Percentiles rank a stretch among this genome's conserved stretches.
These are phyloP conservation scores for Rutidosis leptorrhynchoides DNA, from an alignment of 129 eudicot species.

Conservation along the genomic window DNA sequence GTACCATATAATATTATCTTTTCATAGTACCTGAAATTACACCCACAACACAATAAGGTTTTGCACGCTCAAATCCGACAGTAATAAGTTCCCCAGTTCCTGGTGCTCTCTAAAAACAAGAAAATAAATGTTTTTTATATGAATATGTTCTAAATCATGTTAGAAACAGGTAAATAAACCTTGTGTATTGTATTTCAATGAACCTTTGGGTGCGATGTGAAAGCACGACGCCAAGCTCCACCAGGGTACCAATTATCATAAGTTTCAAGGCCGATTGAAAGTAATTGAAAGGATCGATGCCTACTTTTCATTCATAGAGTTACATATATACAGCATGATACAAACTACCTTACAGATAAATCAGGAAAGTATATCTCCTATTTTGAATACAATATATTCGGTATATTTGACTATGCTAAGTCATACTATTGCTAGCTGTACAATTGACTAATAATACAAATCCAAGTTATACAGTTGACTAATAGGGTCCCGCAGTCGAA, in stretches of 20 bases:
- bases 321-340: too few relatives aligned
- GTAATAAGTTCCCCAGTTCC: conserved; percentile 32
- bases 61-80: conserved; percentile 21
- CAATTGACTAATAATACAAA: too few relatives aligned
- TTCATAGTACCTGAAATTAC: conserved; percentile 31
- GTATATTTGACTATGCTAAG: too few relatives aligned
- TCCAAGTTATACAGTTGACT: too few relatives aligned
- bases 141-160: neutral
- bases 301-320: too few relatives aligned
- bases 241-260: conserved; percentile 24
- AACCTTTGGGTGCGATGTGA: conserved; percentile 41
- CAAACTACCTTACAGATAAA: too few relatives aligned
- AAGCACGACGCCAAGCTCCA: conserved; percentile 32
- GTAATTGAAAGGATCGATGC: too few relatives aligned
- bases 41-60: conserved; percentile 34
- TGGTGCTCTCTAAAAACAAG: conserved; percentile 31
- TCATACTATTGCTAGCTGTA: too few relatives aligned
- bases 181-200: neutral
- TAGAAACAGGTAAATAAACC: neutral
- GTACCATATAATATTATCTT: neutral
- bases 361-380: too few relatives aligned
- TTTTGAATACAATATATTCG: too few relatives aligned
- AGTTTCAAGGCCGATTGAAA: conserved; percentile 32
- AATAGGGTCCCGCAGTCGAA: too few relatives aligned
- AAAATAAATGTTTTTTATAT: neutral